Evolutionary conservation across 129 eudicot genomes (phyloP).

Genomic region (Apium graveolens): DNA sequence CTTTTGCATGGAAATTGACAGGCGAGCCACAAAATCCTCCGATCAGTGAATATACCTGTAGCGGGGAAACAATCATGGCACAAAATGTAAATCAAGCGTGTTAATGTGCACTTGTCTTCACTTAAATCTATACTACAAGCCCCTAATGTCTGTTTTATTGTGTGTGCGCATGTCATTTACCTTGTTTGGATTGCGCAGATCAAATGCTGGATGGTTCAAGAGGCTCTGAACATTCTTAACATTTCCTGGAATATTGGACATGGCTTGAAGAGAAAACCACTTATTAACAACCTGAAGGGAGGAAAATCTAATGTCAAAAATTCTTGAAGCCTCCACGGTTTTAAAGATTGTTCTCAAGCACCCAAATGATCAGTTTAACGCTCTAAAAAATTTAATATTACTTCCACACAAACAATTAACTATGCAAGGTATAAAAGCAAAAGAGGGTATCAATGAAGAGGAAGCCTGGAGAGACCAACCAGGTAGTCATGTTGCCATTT

Average conservation of each 20-base stretch:
- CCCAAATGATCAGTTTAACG: background rate
- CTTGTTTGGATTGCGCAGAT: slow-evolving; percentile 89
- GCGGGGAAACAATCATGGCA: background rate
- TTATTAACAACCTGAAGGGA: slow-evolving; percentile 63
- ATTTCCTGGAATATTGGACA: slow-evolving; percentile 84
- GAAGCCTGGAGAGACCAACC: slow-evolving; percentile 32
- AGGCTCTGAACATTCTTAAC: slow-evolving; percentile 85
- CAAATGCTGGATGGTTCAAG: slow-evolving; percentile 72
- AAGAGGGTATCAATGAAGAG: background rate
- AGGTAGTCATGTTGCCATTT: slow-evolving; percentile 88
- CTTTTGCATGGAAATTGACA: slow-evolving; percentile 84
- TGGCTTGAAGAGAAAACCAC: slow-evolving; percentile 94
- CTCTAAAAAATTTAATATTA: background rate
- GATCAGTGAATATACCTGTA: slow-evolving; percentile 69
- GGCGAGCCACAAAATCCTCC: slow-evolving; percentile 94
- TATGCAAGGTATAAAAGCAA: background rate
- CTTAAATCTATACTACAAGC: background rate
- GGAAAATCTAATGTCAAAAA: background rate
- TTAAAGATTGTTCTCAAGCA: background rate
- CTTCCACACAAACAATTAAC: background rate
- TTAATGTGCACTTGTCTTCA: background rate
- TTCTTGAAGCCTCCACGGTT: background rate
- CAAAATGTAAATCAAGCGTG: background rate
- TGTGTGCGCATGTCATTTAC: slow-evolving; percentile 20
- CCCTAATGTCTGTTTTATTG: background rate